A percentile compares a stretch with the other conserved stretches of the same genome.
These are phyloP conservation scores for Vaccinium darrowii DNA, from an alignment of 148 eudicot species.

Conservation along the genomic window DNA sequence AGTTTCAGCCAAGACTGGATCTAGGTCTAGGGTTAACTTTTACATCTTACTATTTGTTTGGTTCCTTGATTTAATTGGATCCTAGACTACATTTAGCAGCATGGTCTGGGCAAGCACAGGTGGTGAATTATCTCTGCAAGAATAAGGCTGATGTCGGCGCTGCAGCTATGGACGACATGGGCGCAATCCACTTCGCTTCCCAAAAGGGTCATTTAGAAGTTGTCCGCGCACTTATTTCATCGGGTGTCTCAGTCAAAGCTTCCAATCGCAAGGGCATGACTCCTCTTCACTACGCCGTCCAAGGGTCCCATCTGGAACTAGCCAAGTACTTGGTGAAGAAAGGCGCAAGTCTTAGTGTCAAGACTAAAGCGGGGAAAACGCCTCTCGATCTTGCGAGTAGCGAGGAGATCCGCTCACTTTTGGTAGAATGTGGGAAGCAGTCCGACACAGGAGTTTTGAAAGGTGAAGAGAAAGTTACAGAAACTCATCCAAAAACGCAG, in stretches of 20 bases:
- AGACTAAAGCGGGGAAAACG: conserved; percentile 86
- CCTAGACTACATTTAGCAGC: conserved; percentile 93
- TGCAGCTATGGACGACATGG: conserved; percentile 98
- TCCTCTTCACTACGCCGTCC: conserved; percentile 87
- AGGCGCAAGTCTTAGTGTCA: conserved; percentile 53
- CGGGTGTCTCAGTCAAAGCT: conserved; percentile 72
- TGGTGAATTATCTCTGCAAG: conserved; percentile 72
- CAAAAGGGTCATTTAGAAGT: conserved; percentile 94
- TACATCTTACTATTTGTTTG: neutral
- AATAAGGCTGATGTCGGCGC: conserved; percentile 92
- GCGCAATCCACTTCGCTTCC: conserved; percentile 90
- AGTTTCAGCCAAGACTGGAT: neutral
- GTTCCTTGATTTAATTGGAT: conserved; percentile 46
- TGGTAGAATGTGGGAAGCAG: conserved; percentile 45
- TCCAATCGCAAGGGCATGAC: conserved; percentile 86
- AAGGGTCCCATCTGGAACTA: conserved; percentile 78
- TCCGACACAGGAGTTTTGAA: conserved; percentile 25
- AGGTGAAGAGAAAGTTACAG: conserved; percentile 31
- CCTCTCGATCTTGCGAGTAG: conserved; percentile 71
- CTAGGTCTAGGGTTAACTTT: neutral
- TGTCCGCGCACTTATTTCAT: conserved; percentile 54
- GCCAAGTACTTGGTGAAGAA: conserved; percentile 81
- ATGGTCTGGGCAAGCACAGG: conserved; percentile 85
- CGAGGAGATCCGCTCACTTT: conserved; percentile 63
- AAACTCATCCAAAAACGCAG: conserved; percentile 17